Base-by-base conservation (phyloP, 306 rosid genomes). In the Oxytropis ochrocephala region DNA sequence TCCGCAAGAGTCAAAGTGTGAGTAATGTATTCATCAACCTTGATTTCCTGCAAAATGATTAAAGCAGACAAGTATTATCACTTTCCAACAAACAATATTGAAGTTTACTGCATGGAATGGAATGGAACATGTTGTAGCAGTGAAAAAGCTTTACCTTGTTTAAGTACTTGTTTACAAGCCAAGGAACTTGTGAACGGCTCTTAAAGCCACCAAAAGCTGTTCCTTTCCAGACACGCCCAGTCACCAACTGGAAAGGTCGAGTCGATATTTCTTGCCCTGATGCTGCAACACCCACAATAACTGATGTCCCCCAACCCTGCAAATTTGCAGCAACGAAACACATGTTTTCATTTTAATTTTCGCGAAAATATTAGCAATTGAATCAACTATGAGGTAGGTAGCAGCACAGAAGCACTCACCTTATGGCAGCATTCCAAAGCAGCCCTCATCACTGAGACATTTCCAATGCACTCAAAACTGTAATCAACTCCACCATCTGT, bases 201-300 rank as follows among this genome's bases (percentile, higher is more conserved):
- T 93, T 94, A 80, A 94, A 90, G 46, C 98, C 98, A 55, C 96
- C 97, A 79, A 94, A 94, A 73, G 97, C 95, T 17, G 98, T 94
- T 85, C 98, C 98, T 67, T 94, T 94, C 98, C 98, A 90, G 41
- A 88, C 91, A 41, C 98, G 98, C 19, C 97, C 97, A 1, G 98
- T 93, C 82, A 93, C 98, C 84, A 93, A 70, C 84, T 94, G 98
- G 70, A 94, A 94, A 1, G 98, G 98, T 8, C 96, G 83, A 35
- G 98, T 94, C 18, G 90, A 84, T 77, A 94, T 90, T 80, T 94
- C 98, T 65, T 94, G 90, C 42, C 96, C 97, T 1, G 97, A 86
- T 72, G 89, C 96, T 7, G 98, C 97, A 65, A 94, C 98, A 27
- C 98, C 98, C 16, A 94, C 98, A 70, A 94, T 91, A 55, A 88